These are phyloP conservation scores for Acarospora socialis DNA, from an alignment of 2,329 filamentous ascomycete species.

Conservation along the genomic window DNA sequence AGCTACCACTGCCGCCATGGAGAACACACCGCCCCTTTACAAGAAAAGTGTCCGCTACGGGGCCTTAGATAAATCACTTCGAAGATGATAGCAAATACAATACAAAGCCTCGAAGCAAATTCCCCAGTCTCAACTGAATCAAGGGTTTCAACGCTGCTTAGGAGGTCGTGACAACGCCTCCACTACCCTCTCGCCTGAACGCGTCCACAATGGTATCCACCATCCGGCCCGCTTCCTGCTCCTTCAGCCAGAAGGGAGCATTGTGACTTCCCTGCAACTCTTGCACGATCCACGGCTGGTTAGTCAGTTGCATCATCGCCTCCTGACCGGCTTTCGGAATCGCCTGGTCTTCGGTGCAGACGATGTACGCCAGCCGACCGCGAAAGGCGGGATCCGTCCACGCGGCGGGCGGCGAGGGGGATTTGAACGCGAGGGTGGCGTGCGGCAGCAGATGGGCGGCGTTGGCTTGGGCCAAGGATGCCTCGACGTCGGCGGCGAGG, in stretches of 20 bases:
- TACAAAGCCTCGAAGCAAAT: too few species aligned
- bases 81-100: too few species aligned
- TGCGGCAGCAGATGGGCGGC: slow-evolving; percentile 13
- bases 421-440: slow-evolving; percentile 15
- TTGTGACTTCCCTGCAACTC: slow-evolving; percentile 12
- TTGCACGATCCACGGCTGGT: slow-evolving; percentile 15
- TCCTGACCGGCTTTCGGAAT: slow-evolving; percentile 16
- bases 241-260: slow-evolving; percentile 10
- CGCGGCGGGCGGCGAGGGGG: slow-evolving; percentile 15
- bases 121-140: too few species aligned
- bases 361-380: slow-evolving; percentile 16
- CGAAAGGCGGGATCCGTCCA: slow-evolving; percentile 16
- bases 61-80: too few species aligned
- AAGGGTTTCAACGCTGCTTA: too few species aligned
- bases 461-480: slow-evolving; percentile 2
- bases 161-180: too few species aligned
- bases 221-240: too few species aligned
- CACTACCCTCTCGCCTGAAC: too few species aligned
- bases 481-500: slow-evolving; percentile 13
- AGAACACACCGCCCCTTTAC: too few species aligned
- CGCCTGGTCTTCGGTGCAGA: slow-evolving; percentile 14
- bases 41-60: too few species aligned
- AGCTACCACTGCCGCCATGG: too few species aligned
- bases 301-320: slow-evolving; percentile 16
- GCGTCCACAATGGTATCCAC: too few species aligned